A percentile compares a stretch with the other conserved stretches of the same genome.
Conservation (phyloP, 2,329 filamentous ascomycete genomes). For the Metarhizium album region DNA sequence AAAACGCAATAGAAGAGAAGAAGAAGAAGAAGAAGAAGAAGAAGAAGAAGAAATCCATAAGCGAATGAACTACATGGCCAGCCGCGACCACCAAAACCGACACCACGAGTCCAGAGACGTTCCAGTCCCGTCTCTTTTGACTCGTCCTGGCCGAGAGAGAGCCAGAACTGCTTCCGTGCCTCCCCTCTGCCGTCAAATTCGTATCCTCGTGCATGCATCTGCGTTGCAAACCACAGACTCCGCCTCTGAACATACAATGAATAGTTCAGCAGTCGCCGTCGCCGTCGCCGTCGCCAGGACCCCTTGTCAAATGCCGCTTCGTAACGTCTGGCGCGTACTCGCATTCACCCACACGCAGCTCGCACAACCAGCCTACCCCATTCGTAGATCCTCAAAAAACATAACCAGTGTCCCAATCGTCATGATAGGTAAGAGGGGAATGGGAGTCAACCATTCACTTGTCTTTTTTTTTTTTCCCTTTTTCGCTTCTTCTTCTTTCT, state of each 20-base stretch:
- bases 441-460: not conserved
- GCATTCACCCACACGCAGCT: not conserved
- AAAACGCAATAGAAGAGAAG: not conserved
- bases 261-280: not conserved
- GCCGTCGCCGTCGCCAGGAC: no score
- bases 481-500: no score
- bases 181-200: conserved; percentile 8
- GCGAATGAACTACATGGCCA: not conserved
- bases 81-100: not conserved
- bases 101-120: not conserved
- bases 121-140: not conserved
- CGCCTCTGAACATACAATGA: not conserved
- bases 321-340: not conserved
- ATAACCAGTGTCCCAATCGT: not conserved
- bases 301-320: not conserved
- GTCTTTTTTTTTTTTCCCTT: no score
- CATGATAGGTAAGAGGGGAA: not conserved
- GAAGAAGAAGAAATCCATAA: not conserved
- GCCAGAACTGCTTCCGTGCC: conserved; percentile 8
- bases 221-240: not conserved
- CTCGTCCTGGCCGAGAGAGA: not conserved
- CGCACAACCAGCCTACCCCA: not conserved
- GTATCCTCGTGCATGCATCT: conserved; percentile 10
- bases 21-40: conserved; percentile 5
- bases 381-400: not conserved